phyloP scores from a whole-genome alignment of 2,329 filamentous ascomycete species.

The Aspergillus luchuensis region DNA sequence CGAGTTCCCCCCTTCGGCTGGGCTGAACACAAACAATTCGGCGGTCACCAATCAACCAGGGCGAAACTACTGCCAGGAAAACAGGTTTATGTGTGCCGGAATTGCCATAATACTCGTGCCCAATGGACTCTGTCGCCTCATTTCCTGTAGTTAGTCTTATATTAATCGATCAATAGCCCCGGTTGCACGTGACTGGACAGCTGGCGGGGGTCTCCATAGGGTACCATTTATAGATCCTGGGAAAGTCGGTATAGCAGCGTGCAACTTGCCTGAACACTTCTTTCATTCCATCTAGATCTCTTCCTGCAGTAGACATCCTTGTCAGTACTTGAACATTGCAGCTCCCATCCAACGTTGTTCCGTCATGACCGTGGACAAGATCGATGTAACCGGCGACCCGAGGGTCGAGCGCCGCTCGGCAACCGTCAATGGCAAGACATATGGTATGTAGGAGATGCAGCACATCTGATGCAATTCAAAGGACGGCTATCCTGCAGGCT shows the following conservation, averaged over 20 bases:
- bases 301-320: too few relatives aligned
- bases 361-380: slow-evolving; percentile 61
- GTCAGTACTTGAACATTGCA: neutral
- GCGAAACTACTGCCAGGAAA: neutral
- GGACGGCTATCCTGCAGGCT: neutral
- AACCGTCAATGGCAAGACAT: slow-evolving; percentile 68
- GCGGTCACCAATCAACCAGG: neutral
- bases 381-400: slow-evolving; percentile 63
- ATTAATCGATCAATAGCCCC: slow-evolving; percentile 2
- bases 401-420: slow-evolving; percentile 66
- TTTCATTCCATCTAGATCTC: neutral
- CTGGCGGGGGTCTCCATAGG: slow-evolving; percentile 18
- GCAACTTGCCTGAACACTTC: neutral
- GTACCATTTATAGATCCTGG: slow-evolving; percentile 15
- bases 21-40: neutral
- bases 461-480: neutral
- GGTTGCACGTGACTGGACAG: slow-evolving; percentile 24
- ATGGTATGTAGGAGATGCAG: slow-evolving; percentile 50
- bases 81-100: neutral
- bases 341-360: neutral
- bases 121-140: slow-evolving; percentile 6
- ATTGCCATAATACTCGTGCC: slow-evolving; percentile 7
- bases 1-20: neutral
- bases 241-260: slow-evolving; percentile 11
- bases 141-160: neutral